These are phyloP conservation scores for Cicer yamashitae DNA, from an alignment of 306 rosid genomes.

Conservation along the genomic window DNA sequence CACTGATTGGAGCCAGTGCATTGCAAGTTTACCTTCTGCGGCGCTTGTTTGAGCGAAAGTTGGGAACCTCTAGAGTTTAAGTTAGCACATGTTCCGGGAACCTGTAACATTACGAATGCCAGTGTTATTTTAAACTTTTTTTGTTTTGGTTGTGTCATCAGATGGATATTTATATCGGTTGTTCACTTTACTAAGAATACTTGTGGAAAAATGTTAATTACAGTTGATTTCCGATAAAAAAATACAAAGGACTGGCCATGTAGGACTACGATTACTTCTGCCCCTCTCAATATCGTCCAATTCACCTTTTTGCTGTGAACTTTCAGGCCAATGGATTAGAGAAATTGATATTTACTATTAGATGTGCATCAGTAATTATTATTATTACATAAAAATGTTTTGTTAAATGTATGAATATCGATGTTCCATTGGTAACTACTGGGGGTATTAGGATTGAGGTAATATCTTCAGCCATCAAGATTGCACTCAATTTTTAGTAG, in stretches of 20 bases:
- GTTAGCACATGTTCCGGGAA: constrained; percentile 14
- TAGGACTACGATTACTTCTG: not conserved
- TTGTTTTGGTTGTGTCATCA: not conserved
- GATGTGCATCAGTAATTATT: too few species aligned
- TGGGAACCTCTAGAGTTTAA: constrained; percentile 81
- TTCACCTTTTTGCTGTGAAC: not conserved
- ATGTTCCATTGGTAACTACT: too few species aligned
- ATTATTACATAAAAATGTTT: too few species aligned
- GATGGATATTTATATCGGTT: constrained; percentile 30
- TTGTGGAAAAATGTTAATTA: constrained; percentile 30
- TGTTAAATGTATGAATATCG: too few species aligned
- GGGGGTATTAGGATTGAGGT: too few species aligned
- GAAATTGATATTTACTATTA: not conserved
- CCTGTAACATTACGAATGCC: constrained; percentile 42
- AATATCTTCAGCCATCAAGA: too few species aligned
- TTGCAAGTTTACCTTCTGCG: constrained; percentile 83
- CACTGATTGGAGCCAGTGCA: constrained; percentile 73
- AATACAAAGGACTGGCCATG: not conserved
- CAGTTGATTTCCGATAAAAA: not conserved
- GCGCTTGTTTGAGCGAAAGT: constrained; percentile 81
- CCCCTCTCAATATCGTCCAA: not conserved
- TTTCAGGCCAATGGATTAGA: not conserved
- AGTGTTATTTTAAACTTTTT: constrained; percentile 18
- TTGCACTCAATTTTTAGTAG: not conserved
- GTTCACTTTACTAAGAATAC: constrained; percentile 10